Conservation (phyloP, 495 filamentous ascomycete species). For the Penicillium arizonense region DNA sequence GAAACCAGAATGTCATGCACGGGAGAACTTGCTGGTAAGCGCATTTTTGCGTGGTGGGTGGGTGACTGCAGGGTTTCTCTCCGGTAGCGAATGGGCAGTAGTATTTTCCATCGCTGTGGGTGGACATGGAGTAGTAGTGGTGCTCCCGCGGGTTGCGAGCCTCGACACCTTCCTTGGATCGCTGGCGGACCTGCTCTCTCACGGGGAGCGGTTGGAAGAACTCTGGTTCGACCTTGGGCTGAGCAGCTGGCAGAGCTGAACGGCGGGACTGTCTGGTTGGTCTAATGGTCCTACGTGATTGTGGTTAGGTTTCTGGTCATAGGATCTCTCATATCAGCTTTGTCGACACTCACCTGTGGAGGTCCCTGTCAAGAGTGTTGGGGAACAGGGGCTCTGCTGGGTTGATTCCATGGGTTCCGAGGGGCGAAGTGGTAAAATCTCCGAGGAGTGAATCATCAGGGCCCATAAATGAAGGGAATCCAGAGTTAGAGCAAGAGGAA, state of each 20-base stretch:
- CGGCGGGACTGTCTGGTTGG: conserved; percentile 38
- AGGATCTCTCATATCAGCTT: background rate
- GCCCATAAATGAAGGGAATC: conserved; percentile 40
- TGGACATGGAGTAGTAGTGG: conserved; percentile 70
- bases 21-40: conserved; percentile 80
- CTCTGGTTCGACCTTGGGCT: conserved; percentile 38
- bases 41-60: conserved; percentile 90
- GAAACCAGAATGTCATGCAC: background rate
- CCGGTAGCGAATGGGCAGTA: conserved; percentile 80
- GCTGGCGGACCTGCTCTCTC: conserved; percentile 38
- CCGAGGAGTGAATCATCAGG: conserved; percentile 42
- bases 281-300: conserved; percentile 37
- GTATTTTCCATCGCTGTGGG: conserved; percentile 73
- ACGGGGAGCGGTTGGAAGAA: conserved; percentile 38
- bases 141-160: conserved; percentile 71
- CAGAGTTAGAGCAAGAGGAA: conserved; percentile 43
- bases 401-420: conserved; percentile 38
- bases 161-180: conserved; percentile 47
- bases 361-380: conserved; percentile 41
- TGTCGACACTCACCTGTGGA: conserved; percentile 40
- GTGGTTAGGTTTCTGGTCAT: conserved; percentile 12
- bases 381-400: conserved; percentile 45
- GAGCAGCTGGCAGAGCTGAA: conserved; percentile 32
- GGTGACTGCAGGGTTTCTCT: conserved; percentile 74
- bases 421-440: conserved; percentile 36